These are phyloP conservation scores for Neonectria coccinea DNA, from an alignment of 2,329 filamentous ascomycete genomes.

Conservation along the genomic window DNA sequence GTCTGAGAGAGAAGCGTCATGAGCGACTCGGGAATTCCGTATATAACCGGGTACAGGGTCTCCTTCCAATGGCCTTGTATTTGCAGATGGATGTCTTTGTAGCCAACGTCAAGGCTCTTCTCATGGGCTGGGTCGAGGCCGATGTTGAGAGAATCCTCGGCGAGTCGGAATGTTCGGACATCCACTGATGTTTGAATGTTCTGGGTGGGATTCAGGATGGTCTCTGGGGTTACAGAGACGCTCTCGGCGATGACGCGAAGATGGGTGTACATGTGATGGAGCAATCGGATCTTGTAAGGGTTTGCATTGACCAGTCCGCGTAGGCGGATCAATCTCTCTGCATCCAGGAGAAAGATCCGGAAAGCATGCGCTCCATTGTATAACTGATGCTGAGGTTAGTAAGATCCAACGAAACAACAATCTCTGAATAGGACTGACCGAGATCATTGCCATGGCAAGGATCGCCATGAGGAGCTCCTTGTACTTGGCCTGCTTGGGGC, in stretches of 20 bases:
- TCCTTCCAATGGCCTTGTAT: slow-evolving; percentile 53
- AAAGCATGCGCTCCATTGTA: slow-evolving; percentile 36
- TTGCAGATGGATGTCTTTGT: slow-evolving; percentile 58
- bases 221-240: slow-evolving; percentile 37
- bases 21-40: slow-evolving; percentile 56
- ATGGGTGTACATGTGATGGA: slow-evolving; percentile 62
- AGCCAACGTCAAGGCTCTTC: slow-evolving; percentile 51
- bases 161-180: slow-evolving; percentile 46
- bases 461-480: slow-evolving; percentile 46
- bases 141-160: slow-evolving; percentile 46
- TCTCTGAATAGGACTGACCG: neutral
- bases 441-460: slow-evolving; percentile 46
- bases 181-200: neutral
- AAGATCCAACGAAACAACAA: accelerated
- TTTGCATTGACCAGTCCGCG: slow-evolving; percentile 53
- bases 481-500: too few species aligned
- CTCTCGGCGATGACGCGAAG: slow-evolving; percentile 60
- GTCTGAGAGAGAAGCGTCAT: slow-evolving; percentile 56
- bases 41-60: slow-evolving; percentile 59
- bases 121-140: slow-evolving; percentile 46
- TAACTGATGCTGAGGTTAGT: slow-evolving; percentile 28
- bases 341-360: slow-evolving; percentile 52
- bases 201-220: slow-evolving; percentile 6
- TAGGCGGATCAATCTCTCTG: slow-evolving; percentile 56
- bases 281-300: slow-evolving; percentile 55